phyloP scores from a whole-genome alignment of 2,329 filamentous ascomycete genomes.

The Alternaria brassicicola region DNA sequence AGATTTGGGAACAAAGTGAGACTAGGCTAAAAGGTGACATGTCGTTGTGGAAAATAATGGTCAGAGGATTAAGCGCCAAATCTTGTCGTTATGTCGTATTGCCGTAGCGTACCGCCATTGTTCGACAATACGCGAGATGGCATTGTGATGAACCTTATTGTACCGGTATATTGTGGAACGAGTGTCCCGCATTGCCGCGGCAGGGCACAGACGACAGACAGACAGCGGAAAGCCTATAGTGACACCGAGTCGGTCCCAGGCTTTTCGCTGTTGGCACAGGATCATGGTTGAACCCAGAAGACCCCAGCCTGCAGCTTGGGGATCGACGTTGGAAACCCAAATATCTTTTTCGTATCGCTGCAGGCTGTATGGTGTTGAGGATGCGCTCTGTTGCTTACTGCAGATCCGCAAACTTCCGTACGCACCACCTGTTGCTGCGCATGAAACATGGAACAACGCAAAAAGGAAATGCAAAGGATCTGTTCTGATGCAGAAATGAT shows the following conservation, averaged over 20 bases:
- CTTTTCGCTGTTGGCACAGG: background rate
- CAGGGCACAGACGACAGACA: background rate
- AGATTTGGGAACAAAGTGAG: background rate
- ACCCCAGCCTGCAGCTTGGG: background rate
- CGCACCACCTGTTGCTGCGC: background rate
- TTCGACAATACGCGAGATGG: background rate
- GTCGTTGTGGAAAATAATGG: background rate
- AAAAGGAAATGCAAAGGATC: background rate
- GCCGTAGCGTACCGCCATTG: background rate
- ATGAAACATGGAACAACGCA: background rate
- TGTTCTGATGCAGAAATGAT: background rate
- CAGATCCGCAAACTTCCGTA: slow-evolving; percentile 2
- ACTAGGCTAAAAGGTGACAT: background rate
- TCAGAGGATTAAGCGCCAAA: background rate
- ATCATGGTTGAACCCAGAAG: background rate
- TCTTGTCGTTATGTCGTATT: background rate
- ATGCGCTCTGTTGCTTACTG: background rate
- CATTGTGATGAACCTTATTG: background rate
- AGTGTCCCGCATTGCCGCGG: background rate
- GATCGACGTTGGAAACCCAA: background rate
- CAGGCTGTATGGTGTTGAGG: background rate
- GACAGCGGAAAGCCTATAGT: background rate
- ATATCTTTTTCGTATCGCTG: background rate
- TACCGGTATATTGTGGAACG: background rate
- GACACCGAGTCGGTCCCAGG: background rate